phyloP scores from a whole-genome alignment of 2,329 filamentous ascomycete genomes.

The Phaeosphaeriaceae sp. region DNA sequence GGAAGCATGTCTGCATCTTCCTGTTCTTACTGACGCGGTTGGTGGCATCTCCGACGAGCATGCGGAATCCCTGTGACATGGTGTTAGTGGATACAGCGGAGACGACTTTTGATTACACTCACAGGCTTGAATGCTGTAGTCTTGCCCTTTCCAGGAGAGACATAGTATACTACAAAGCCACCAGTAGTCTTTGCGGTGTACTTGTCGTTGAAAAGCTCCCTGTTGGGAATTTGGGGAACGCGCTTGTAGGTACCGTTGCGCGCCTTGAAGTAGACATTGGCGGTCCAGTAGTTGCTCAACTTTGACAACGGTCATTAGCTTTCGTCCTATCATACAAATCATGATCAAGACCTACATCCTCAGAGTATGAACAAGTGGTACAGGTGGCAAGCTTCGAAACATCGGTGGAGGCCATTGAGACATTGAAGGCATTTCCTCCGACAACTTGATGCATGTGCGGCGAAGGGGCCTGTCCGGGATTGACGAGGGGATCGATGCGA shows the following conservation, averaged over 20 bases:
- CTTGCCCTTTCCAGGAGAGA: slow-evolving; percentile 49
- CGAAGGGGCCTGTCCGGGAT: slow-evolving; percentile 32
- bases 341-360: slow-evolving; percentile 16
- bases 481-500: slow-evolving; percentile 36
- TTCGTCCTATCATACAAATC: neutral
- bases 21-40: slow-evolving; percentile 24
- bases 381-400: slow-evolving; percentile 30
- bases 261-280: slow-evolving; percentile 43
- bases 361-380: slow-evolving; percentile 23
- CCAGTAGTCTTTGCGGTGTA: slow-evolving; percentile 45
- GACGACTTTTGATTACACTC: neutral
- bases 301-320: neutral
- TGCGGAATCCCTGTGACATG: slow-evolving; percentile 51
- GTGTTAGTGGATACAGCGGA: neutral
- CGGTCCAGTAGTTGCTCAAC: slow-evolving; percentile 41
- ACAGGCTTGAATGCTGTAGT: slow-evolving; percentile 53
- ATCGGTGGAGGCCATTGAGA: slow-evolving; percentile 26
- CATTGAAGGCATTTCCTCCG: slow-evolving; percentile 36
- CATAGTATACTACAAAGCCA: slow-evolving; percentile 58
- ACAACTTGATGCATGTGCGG: slow-evolving; percentile 36
- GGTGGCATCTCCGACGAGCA: slow-evolving; percentile 53
- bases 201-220: slow-evolving; percentile 34
- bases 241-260: slow-evolving; percentile 42
- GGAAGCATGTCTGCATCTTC: slow-evolving; percentile 52
- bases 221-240: slow-evolving; percentile 37